Evolutionary conservation across 139 green algal genomes (phyloP), one percentile per base, ranked within the genome.

Genomic region (Micractinium conductrix): DNA sequence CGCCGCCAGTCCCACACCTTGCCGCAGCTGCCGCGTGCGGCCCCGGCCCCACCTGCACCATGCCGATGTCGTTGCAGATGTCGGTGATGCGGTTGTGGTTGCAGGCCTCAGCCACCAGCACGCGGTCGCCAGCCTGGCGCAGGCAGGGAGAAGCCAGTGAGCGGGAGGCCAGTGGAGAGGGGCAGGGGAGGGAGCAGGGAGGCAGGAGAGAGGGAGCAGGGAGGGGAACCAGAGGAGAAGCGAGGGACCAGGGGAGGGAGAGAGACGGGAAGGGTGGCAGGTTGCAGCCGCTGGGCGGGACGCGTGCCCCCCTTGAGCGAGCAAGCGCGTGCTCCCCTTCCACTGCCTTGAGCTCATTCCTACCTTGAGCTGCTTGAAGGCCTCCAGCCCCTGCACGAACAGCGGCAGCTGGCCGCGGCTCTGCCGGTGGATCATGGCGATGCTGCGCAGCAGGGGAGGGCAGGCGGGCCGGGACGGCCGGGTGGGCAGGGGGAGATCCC

Each of bases 71-170:
- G 73, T 92, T 91, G 89, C 92, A 95, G 33, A 81, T 63, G 45
- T 90, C 87, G n/a, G 89, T 93, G 87, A 95, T 95, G 79, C 90
- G 84, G 88, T 92, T 95, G 87, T 94, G 92, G 89, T 94, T 95
- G 89, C 92, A 95, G 0, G 92, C 92, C 86, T 95, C 92, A 0
- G 90, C 88, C 30, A 95, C 83, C 55, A 95, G 83, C 62, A 95
- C 85, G 0, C 74, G 55, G 85, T 92, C 89, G 26, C 84, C 81
- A 24, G 62, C 19, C 35, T 35, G 63, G 48, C 73, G 30, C 21
- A 12, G 69, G 38, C 3, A n/a, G n/a, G n/a, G n/a, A 22, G 53
- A 21, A 62, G 53, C 19, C 12, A 14, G 26, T 19, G 16, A 24
- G 43, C 12, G 30, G 45, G 19, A 40, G 22, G n/a, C 2, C 48